A percentile compares a stretch with the other conserved stretches of the same genome.
phyloP scores from a whole-genome alignment of 345 rosid genomes.

The Melastoma malabathricum region DNA sequence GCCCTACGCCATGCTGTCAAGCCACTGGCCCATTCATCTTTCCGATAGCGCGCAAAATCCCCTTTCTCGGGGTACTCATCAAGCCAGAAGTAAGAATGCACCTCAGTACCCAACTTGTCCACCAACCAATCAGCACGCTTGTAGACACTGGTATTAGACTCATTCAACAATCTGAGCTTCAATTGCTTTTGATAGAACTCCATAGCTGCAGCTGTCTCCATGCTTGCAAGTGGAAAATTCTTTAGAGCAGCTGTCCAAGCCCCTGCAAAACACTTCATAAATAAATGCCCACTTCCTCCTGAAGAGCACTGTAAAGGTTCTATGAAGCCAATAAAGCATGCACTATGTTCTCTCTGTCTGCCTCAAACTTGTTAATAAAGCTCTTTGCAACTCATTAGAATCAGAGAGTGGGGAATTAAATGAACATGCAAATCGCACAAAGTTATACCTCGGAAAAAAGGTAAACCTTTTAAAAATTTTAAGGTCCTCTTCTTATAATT shows the following conservation, averaged over 20 bases:
- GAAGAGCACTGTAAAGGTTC: background rate
- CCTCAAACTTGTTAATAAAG: too few relatives aligned
- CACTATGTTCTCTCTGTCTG: too few relatives aligned
- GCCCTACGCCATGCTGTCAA: conserved; percentile 80
- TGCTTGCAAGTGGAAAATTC: conserved; percentile 72
- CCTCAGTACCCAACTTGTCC: conserved; percentile 79
- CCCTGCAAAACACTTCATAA: conserved; percentile 22
- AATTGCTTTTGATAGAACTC: conserved; percentile 83
- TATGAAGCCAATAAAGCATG: too few relatives aligned
- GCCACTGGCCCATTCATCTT: conserved; percentile 84
- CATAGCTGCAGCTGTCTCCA: conserved; percentile 76
- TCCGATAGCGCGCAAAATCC: conserved; percentile 62
- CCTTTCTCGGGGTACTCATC: conserved; percentile 81
- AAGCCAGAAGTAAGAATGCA: conserved; percentile 92
- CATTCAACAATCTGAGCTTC: conserved; percentile 65
- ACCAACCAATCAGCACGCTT: conserved; percentile 93
- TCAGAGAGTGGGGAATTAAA: too few relatives aligned
- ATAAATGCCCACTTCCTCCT: background rate
- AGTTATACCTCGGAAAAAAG: background rate
- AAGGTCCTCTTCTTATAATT: too few relatives aligned
- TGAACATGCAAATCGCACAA: too few relatives aligned
- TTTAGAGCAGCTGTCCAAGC: conserved; percentile 46
- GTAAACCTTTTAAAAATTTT: too few relatives aligned
- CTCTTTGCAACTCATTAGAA: too few relatives aligned
- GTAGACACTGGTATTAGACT: conserved; percentile 46